Evolutionary conservation across 176 grass and related monocot species (phyloP).

Genomic region (Lolium rigidum): DNA sequence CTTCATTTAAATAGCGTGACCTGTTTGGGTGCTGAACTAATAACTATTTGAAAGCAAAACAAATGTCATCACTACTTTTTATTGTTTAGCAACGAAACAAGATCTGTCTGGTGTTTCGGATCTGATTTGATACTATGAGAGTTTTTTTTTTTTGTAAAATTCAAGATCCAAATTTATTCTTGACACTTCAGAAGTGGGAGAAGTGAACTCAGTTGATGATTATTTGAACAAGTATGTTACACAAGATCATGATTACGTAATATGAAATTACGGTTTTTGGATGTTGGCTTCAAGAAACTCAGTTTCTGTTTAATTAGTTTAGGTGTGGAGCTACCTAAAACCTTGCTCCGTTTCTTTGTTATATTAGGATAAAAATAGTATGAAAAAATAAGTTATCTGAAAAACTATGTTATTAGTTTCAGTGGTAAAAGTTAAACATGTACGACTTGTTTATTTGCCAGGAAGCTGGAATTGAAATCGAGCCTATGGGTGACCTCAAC

Average conservation of each 20-base stretch:
- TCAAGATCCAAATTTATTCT: too few relatives aligned
- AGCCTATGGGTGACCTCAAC: slow-evolving; percentile 89
- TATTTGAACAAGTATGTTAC: not conserved
- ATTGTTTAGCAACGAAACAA: not conserved
- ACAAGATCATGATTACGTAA: not conserved
- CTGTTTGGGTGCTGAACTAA: too few relatives aligned
- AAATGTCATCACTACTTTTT: not conserved
- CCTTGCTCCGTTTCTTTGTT: not conserved
- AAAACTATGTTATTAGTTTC: not conserved
- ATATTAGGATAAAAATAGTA: not conserved
- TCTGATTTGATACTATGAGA: too few relatives aligned
- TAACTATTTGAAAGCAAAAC: too few relatives aligned
- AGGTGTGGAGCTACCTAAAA: not conserved
- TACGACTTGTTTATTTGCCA: slow-evolving; percentile 40
- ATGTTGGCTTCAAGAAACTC: not conserved
- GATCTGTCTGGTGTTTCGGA: not conserved
- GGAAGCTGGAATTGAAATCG: slow-evolving; percentile 85
- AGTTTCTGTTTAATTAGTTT: not conserved
- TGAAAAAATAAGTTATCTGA: not conserved
- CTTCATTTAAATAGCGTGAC: too few relatives aligned
- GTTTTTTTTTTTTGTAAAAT: too few relatives aligned
- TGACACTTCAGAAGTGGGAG: too few relatives aligned
- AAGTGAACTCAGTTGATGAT: not conserved
- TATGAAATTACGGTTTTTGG: not conserved
- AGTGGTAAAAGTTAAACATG: not conserved